Evolutionary conservation across 179 eudicot genomes (phyloP), one percentile per base, ranked within the genome.

Genomic region (Carnegiea gigantea): DNA sequence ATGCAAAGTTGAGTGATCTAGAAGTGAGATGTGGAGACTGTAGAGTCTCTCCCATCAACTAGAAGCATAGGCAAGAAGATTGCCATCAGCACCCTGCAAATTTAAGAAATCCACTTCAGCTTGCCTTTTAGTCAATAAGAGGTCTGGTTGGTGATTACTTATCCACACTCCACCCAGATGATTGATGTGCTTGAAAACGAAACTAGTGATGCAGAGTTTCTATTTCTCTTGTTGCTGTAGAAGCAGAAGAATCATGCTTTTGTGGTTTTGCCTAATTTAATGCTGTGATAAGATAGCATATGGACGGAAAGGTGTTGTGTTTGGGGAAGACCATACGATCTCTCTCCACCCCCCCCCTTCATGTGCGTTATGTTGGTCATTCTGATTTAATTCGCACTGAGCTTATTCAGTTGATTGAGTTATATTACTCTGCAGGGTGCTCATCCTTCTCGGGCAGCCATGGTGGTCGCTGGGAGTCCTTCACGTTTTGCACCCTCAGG

Each of bases 401-500:
- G 20, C 36, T 68, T 68, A 7, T 12, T 24, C 70, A 65, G 70
- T 65, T 65, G 36, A 65, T 65, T 65, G 24, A 23, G 12, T 40
- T 83, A 18, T 57, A 30, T 53, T 77, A 49, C 36, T 82, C 71
- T 77, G 85, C 92, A 94, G 98, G 91, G 80, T 73, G 82, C 95
- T 79, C 91, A 81, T 76, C 83, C 93, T 76, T 83, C 92, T 75
- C 87, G 95, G 82, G 88, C 92, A 64, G 87, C 86, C 67, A 77
- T 86, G 74, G 87, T 87, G 9, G 90, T 86, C 60, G 82, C 90
- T 15, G 92, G 87, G 53, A 94, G 98, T 76, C 98, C 98, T 46
- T 92, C 94, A n/a, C 92, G 93, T 75, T 97, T 97, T 73, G 97
- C 95, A 75, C 97, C 92, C 33, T 81, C 89, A 4, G 94, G 92